phyloP scores from a whole-genome alignment of 1,284 basidiomycete genomes.

The Vanrija pseudolonga region DNA sequence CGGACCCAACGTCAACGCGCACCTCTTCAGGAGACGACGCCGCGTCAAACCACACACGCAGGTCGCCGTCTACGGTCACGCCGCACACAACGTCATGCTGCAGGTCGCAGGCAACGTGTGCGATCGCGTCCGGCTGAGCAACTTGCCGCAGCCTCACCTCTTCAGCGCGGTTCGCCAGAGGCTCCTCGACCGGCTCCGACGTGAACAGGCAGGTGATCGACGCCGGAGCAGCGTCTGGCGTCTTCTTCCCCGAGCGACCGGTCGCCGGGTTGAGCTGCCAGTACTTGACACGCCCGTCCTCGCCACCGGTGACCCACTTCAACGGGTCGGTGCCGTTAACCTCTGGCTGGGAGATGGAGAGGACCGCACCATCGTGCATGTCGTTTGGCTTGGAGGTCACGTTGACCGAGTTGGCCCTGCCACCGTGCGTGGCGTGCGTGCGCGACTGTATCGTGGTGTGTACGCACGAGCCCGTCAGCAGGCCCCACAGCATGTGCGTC shows the following conservation, averaged over 20 bases:
- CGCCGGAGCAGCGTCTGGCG: conserved; percentile 20
- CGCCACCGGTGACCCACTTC: conserved; percentile 41
- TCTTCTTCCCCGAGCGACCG: conserved; percentile 23
- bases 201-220: conserved; percentile 38
- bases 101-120: conserved; percentile 30
- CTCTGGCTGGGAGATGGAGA: conserved; percentile 32
- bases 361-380: conserved; percentile 33
- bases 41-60: conserved; percentile 35
- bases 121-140: conserved; percentile 31
- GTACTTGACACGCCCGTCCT: conserved; percentile 44
- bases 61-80: conserved; percentile 38
- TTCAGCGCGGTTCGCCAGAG: conserved; percentile 32
- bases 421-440: conserved; percentile 33
- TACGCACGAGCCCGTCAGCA: conserved; percentile 35
- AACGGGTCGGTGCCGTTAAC: conserved; percentile 11
- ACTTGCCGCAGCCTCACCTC: conserved; percentile 28
- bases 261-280: conserved; percentile 35
- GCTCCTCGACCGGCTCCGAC: conserved; percentile 18
- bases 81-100: conserved; percentile 32
- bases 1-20: conserved; percentile 33
- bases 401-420: conserved; percentile 35
- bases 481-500: conserved; percentile 40
- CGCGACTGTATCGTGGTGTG: conserved; percentile 40
- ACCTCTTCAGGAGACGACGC: conserved; percentile 15
- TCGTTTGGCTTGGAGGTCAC: conserved; percentile 23